Evolutionary conservation across 306 rosid species (phyloP).

Genomic region (Trichosanthes truncata): DNA sequence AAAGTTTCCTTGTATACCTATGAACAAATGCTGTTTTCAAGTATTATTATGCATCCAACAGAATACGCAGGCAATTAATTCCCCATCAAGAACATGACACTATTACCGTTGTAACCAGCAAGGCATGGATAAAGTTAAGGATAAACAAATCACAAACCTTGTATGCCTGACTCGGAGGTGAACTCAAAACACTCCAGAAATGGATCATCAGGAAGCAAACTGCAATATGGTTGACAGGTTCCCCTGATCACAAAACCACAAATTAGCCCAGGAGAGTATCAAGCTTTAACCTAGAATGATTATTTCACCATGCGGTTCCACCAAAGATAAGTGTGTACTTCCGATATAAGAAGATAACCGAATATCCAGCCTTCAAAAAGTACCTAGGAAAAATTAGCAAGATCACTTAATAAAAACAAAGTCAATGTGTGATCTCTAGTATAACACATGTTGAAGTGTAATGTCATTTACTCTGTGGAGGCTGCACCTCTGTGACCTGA

Average conservation of each 20-base stretch:
- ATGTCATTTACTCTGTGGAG: constrained; percentile 68
- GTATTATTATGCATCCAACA: background rate
- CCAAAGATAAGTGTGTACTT: constrained; percentile 24
- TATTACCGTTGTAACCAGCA: background rate
- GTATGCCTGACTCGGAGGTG: constrained; percentile 32
- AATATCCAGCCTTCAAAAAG: constrained; percentile 85
- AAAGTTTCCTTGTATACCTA: background rate
- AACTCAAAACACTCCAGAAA: constrained; percentile 73
- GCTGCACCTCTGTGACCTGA: constrained; percentile 97
- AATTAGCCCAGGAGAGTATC: constrained; percentile 5
- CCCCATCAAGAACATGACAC: background rate
- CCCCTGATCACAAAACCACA: constrained; percentile 40
- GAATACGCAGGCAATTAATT: background rate
- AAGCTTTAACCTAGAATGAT: background rate
- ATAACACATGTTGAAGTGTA: background rate
- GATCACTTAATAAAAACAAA: background rate
- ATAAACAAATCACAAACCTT: constrained; percentile 31
- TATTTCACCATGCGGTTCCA: background rate
- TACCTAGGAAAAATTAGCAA: constrained; percentile 41
- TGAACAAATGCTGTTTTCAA: background rate
- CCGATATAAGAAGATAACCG: constrained; percentile 71
- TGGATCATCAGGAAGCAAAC: constrained; percentile 84
- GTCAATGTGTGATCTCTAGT: background rate
- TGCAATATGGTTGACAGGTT: constrained; percentile 83
- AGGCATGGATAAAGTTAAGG: background rate